Evolutionary conservation across 2,329 filamentous ascomycete species (phyloP), one percentile per base, ranked within the genome.

Genomic region (Metarhizium rileyi): DNA sequence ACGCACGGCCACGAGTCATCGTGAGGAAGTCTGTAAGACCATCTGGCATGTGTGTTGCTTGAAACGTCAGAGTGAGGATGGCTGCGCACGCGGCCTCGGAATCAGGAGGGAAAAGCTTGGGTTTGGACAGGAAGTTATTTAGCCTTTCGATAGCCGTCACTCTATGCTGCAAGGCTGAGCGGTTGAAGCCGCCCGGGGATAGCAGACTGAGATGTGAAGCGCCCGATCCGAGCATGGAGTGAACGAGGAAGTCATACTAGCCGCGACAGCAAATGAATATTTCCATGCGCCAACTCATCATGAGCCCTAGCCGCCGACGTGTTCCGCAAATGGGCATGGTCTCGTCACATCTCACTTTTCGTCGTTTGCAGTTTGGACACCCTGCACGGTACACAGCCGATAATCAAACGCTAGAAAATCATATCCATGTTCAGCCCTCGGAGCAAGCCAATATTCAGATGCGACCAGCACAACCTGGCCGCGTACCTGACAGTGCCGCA

Each of bases 321-420:
- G 63, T 57, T 22, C 57, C 55, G 51, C 70, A 71, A 20, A 62
- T 57, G 18, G 69, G 68, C 14, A 51, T 52, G 1, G 47, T 55
- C 50, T 72, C 64, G 27, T 63, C 60, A 53, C 71, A 73, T 59
- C 76, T 76, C 49, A 76, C 72, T 54, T 70, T 75, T 14, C 66
- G 57, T 36, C 56, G 53, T 53, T 66, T 66, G 50, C 64, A 68
- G 26, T 48, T 61, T 14, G 56, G 51, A 35, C 66, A 68, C 9
- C 64, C 65, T 9, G 54, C 55, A n/a, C 65, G 56, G 20, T 63
- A 28, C 27, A n/a, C n/a, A n/a, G n/a, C n/a, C n/a, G n/a, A n/a
- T n/a, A n/a, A n/a, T n/a, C n/a, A n/a, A n/a, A n/a, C n/a, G n/a
- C n/a, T n/a, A n/a, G n/a, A n/a, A n/a, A n/a, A n/a, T n/a, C n/a